Percentiles rank a stretch among this genome's conserved stretches.
phyloP scores from a whole-genome alignment of 2,329 filamentous ascomycete species.

The Colletotrichum sp. region DNA sequence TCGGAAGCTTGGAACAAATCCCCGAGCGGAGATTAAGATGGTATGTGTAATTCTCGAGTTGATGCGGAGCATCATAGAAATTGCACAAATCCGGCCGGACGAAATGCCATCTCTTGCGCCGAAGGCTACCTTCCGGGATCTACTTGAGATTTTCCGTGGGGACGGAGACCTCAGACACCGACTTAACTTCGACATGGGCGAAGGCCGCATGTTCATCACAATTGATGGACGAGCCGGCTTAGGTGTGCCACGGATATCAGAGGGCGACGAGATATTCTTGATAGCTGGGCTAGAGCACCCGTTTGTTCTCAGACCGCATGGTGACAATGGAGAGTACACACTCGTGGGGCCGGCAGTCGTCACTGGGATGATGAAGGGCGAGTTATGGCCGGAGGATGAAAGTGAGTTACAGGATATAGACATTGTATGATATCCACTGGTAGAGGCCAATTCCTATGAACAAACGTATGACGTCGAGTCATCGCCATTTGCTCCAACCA shows the following conservation, averaged over 20 bases:
- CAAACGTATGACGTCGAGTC: not conserved
- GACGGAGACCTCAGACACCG: too few relatives aligned
- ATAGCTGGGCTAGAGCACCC: rapidly evolving
- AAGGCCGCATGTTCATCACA: not conserved
- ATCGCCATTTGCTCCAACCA: not conserved
- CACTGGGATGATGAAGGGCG: not conserved
- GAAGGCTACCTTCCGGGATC: too few relatives aligned
- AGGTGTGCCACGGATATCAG: rapidly evolving
- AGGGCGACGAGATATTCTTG: rapidly evolving
- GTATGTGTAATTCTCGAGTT: too few relatives aligned
- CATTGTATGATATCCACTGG: not conserved
- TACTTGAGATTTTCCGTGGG: too few relatives aligned
- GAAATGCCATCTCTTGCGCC: too few relatives aligned
- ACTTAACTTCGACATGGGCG: too few relatives aligned
- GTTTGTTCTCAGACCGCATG: not conserved
- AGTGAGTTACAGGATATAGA: not conserved
- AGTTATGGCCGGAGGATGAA: not conserved
- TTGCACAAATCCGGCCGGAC: too few relatives aligned
- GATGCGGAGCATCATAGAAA: too few relatives aligned
- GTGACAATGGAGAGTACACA: not conserved
- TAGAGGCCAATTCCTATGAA: not conserved
- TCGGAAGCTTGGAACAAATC: too few relatives aligned
- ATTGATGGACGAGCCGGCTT: rapidly evolving
- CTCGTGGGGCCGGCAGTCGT: not conserved
- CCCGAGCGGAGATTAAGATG: too few relatives aligned